Conservation (phyloP, 2,329 filamentous ascomycete species). For the Onygenales sp. region DNA sequence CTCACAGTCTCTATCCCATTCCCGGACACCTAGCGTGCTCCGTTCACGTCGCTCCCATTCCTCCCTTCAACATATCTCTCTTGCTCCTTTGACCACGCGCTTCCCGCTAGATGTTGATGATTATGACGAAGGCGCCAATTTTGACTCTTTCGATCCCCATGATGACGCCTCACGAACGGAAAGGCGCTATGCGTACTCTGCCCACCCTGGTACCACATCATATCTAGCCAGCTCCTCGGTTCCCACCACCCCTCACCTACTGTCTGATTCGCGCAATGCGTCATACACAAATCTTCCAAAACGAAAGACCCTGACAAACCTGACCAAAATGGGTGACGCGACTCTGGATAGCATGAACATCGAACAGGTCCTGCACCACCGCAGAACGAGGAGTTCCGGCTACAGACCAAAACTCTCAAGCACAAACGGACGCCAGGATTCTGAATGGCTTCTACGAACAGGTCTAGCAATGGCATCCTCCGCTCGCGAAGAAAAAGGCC, state of each 20-base stretch:
- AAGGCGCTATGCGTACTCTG: slow-evolving; percentile 23
- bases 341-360: slow-evolving; percentile 21
- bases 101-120: slow-evolving; percentile 42
- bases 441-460: slow-evolving; percentile 52
- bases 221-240: slow-evolving; percentile 34
- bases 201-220: slow-evolving; percentile 19
- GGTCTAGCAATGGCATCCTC: slow-evolving; percentile 48
- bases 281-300: slow-evolving; percentile 24
- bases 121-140: slow-evolving; percentile 15
- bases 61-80: slow-evolving; percentile 50
- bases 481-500: slow-evolving; percentile 52
- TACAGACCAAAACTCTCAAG: slow-evolving; percentile 6
- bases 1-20: slow-evolving; percentile 11
- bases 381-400: slow-evolving; percentile 7
- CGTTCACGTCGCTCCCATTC: slow-evolving; percentile 47
- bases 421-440: slow-evolving; percentile 21
- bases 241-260: slow-evolving; percentile 32
- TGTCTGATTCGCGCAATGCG: slow-evolving; percentile 32
- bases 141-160: slow-evolving; percentile 22
- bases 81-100: slow-evolving; percentile 49
- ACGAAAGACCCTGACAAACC: slow-evolving; percentile 26
- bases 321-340: slow-evolving; percentile 26
- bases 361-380: slow-evolving; percentile 18
- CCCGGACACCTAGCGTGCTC: slow-evolving; percentile 19
- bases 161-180: slow-evolving; percentile 12